Evolutionary conservation across 345 rosid species (phyloP).

Genomic region (Gynandropsis gynandra): DNA sequence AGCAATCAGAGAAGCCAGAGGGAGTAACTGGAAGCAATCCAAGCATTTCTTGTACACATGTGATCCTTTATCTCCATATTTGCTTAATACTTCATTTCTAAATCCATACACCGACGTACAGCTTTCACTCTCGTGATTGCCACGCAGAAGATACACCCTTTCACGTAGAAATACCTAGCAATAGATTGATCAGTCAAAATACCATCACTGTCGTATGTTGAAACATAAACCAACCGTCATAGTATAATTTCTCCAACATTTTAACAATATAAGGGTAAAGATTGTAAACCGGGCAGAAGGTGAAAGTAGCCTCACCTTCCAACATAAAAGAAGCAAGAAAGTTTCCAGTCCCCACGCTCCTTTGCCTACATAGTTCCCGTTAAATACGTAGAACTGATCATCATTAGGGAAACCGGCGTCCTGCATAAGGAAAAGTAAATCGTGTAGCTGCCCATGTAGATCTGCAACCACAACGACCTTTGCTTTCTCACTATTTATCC

Average conservation of each 20-base stretch:
- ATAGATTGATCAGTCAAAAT: background rate
- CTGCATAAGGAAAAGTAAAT: constrained; percentile 29
- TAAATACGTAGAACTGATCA: constrained; percentile 33
- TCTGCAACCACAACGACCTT: constrained; percentile 32
- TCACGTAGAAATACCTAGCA: constrained; percentile 29
- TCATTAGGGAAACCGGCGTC: constrained; percentile 31
- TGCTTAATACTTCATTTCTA: constrained; percentile 25
- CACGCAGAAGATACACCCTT: constrained; percentile 30
- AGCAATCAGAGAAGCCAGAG: constrained; percentile 31
- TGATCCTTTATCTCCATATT: constrained; percentile 33
- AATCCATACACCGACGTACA: constrained; percentile 31
- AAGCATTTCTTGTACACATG: constrained; percentile 29
- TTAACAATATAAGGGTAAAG: no score
- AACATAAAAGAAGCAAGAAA: constrained; percentile 28
- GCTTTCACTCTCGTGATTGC: constrained; percentile 28
- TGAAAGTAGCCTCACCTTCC: constrained; percentile 23
- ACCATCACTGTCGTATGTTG: background rate
- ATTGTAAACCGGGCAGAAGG: no score
- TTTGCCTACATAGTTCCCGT: constrained; percentile 29
- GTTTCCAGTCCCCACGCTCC: constrained; percentile 36
- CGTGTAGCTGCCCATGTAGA: constrained; percentile 35
- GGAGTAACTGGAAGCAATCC: constrained; percentile 33
- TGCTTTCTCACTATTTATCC: constrained; percentile 31
- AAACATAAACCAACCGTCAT: background rate
- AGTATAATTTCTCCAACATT: background rate